Evolutionary conservation across 2,329 filamentous ascomycete species (phyloP), one percentile per base, ranked within the genome.

Genomic region (Sporothrix inflata): DNA sequence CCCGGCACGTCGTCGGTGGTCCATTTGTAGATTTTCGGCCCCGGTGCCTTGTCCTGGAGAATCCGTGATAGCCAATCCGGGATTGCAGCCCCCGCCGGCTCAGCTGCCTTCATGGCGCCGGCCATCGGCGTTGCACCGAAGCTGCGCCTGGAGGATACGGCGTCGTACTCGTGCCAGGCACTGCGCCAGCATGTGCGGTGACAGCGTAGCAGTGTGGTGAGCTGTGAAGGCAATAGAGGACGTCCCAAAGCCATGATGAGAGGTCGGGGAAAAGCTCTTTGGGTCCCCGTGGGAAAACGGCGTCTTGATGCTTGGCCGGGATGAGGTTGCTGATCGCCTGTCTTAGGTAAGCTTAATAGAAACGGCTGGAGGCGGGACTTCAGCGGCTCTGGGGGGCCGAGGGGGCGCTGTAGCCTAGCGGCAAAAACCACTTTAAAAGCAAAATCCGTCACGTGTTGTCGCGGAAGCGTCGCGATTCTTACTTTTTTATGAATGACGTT

Each of bases 21-120:
- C 73, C 72, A 74, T 12, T 71, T 68, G 71, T 74, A 75, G 24
- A 74, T 63, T 38, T 53, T 61, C 1, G 75, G 72, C 6, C 51
- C 74, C 0, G 67, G 3, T 42, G 71, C 27, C 14, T n/a, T 63
- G 53, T 72, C 73, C 27, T 42, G 14, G 0, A 75, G 66, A 6
- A 72, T 21, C 2, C 8, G n/a, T 7, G 60, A 19, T 7, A 76
- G 66, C 75, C 74, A 76, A 3, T 57, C 66, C 0, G 74, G 74
- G 6, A n/a, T 24, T 21, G 68, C 60, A 68, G 63, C 40, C 12
- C n/a, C 63, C 12, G 42, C 40, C 24, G 24, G 27, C 7, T 30
- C 24, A 27, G 38, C n/a, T 9, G 38, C 16, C n/a, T 16, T 24
- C 9, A 63, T 21, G 14, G 24, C 7, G 24, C 16, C 42, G 24